These are phyloP conservation scores for Trichoderma asperelloides DNA, from an alignment of 495 filamentous ascomycete species.

Conservation along the genomic window DNA sequence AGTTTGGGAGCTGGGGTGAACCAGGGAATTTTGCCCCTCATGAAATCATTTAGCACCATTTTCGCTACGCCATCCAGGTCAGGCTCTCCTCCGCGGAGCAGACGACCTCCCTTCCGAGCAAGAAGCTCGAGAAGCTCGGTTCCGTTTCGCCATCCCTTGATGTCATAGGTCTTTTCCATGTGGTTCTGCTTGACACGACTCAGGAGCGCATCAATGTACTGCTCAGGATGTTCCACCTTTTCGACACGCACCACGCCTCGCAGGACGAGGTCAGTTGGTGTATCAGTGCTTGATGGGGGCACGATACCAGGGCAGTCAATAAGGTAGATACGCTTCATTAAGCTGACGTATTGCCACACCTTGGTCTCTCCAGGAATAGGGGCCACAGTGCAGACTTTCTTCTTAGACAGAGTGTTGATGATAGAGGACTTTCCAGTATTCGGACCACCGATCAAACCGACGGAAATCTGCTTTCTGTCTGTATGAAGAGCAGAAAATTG, in stretches of 20 bases:
- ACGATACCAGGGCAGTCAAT: conserved; percentile 97
- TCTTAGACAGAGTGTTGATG: conserved; percentile 85
- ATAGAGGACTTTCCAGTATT: conserved; percentile 88
- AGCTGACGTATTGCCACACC: conserved; percentile 94
- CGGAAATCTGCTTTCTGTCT: conserved; percentile 83
- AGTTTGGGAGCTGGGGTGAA: conserved; percentile 68
- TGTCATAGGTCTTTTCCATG: conserved; percentile 84
- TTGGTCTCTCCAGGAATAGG: conserved; percentile 95
- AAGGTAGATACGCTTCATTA: conserved; percentile 95
- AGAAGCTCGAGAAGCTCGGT: conserved; percentile 80
- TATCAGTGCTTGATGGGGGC: conserved; percentile 73
- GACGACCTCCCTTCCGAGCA: conserved; percentile 75
- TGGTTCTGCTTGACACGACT: conserved; percentile 73
- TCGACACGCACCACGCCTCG: conserved; percentile 88
- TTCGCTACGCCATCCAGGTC: conserved; percentile 69
- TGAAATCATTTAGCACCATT: conserved; percentile 90
- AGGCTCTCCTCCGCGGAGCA: conserved; percentile 83
- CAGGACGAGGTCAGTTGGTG: conserved; percentile 80
- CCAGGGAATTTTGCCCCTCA: conserved; percentile 92
- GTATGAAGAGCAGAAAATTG: conserved; percentile 90
- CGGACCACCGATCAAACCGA: conserved; percentile 75
- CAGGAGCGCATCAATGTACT: conserved; percentile 83
- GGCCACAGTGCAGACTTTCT: conserved; percentile 89
- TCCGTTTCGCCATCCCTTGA: conserved; percentile 63
- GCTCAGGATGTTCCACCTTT: conserved; percentile 89